These are phyloP conservation scores for Pedinophyceae sp. DNA, from an alignment of 139 green algal species.

Conservation along the genomic window DNA sequence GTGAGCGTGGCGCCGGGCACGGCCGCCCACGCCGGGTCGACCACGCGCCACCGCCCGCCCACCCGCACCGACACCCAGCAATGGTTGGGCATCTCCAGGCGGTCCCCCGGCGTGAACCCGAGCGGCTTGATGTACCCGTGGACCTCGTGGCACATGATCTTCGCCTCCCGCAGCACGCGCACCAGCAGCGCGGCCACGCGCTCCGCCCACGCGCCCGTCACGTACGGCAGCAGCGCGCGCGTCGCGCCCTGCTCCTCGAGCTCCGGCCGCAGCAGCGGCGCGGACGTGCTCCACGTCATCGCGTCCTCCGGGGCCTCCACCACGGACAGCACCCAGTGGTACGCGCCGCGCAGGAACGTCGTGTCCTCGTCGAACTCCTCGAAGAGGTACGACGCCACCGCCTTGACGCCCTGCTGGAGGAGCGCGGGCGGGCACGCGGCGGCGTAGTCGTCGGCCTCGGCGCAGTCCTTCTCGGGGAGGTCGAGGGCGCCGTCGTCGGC, in stretches of 20 bases:
- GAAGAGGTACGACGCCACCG: not conserved
- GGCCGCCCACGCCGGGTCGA: conserved; percentile 26
- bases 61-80: conserved; percentile 30
- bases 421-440: not conserved
- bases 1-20: conserved; percentile 11
- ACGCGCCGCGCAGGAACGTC: not conserved
- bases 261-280: not conserved
- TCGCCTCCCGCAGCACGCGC: conserved; percentile 14
- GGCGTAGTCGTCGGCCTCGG: not conserved
- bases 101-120: conserved; percentile 15
- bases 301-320: not conserved
- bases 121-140: conserved; percentile 30
- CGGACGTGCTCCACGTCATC: too few species aligned
- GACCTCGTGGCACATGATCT: conserved; percentile 19
- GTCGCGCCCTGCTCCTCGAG: too few species aligned
- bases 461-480: not conserved
- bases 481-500: not conserved
- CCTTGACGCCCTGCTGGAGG: not conserved
- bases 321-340: not conserved
- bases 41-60: conserved; percentile 30
- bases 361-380: not conserved
- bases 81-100: conserved; percentile 35
- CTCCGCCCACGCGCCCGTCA: conserved; percentile 31
- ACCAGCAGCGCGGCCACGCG: conserved; percentile 26
- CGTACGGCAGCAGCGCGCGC: not conserved